A percentile compares a stretch with the other conserved stretches of the same genome.
Conservation (phyloP, 2,329 filamentous ascomycete species). For the Fusarium sp. region DNA sequence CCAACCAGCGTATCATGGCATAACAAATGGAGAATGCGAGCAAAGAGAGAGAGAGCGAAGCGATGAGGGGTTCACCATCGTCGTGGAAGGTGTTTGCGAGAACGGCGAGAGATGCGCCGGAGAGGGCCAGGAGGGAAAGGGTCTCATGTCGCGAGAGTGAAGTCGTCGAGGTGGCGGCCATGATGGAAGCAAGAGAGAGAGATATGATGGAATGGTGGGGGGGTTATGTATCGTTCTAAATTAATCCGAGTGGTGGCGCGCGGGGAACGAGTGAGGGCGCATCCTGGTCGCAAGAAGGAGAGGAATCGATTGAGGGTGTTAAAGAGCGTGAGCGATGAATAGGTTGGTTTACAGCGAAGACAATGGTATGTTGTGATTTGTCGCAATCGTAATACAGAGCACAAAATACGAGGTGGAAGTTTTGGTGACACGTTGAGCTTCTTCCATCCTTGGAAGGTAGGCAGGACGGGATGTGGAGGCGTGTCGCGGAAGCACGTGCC, state of each 20-base stretch:
- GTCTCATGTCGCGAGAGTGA: conserved; percentile 64
- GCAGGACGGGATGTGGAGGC: conserved; percentile 24
- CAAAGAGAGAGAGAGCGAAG: conserved; percentile 86
- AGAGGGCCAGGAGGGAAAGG: conserved; percentile 69
- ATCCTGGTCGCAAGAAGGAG: conserved; percentile 16
- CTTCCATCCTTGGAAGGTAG: not conserved
- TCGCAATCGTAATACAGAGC: not conserved
- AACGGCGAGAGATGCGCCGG: conserved; percentile 76
- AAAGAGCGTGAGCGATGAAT: not conserved
- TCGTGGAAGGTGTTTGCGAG: conserved; percentile 84
- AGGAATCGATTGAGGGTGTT: not conserved
- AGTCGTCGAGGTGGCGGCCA: conserved; percentile 44
- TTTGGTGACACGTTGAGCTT: conserved; percentile 38
- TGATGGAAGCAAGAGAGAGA: conserved; percentile 27
- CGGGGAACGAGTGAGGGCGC: conserved; percentile 13
- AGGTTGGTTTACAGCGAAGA: not conserved
- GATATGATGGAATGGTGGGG: not conserved
- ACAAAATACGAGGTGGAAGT: conserved; percentile 9
- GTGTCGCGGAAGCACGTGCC: conserved; percentile 39
- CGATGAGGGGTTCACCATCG: conserved; percentile 89
- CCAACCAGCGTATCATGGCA: conserved; percentile 92
- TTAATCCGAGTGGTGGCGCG: conserved; percentile 6
- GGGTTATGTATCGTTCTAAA: not conserved
- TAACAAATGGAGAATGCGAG: conserved; percentile 86
- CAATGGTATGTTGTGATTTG: not conserved